These are phyloP conservation scores for Simmondsia chinensis DNA, from an alignment of 148 eudicot species.

Conservation along the genomic window DNA sequence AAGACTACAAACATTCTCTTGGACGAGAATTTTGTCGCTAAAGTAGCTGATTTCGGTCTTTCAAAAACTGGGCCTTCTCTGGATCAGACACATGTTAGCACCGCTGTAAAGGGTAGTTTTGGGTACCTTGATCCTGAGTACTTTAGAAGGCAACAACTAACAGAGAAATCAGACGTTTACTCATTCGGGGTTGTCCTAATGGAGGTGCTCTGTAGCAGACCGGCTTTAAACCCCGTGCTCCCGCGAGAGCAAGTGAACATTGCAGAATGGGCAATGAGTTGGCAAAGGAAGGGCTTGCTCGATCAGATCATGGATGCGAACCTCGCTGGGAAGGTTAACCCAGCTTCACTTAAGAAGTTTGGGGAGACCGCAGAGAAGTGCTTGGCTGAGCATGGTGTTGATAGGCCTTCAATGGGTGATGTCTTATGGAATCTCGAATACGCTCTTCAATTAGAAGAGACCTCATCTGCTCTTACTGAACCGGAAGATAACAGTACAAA, in stretches of 20 bases:
- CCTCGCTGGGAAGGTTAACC: constrained; percentile 61
- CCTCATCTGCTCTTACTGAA: constrained; percentile 67
- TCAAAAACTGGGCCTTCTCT: constrained; percentile 86
- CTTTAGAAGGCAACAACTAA: constrained; percentile 87
- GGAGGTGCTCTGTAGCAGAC: constrained; percentile 94
- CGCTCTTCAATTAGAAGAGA: constrained; percentile 90
- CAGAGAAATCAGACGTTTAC: constrained; percentile 93
- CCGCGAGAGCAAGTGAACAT: constrained; percentile 94
- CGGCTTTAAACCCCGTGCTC: constrained; percentile 91
- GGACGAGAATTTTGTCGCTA: constrained; percentile 85
- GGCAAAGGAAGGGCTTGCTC: constrained; percentile 98
- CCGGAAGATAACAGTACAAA: constrained; percentile 93
- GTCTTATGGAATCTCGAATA: constrained; percentile 92
- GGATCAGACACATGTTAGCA: constrained; percentile 96
- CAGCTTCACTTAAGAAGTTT: constrained; percentile 73
- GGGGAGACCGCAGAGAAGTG: constrained; percentile 97
- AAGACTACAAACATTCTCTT: constrained; percentile 95
- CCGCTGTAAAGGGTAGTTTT: constrained; percentile 95
- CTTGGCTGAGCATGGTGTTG: constrained; percentile 85
- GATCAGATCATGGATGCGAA: constrained; percentile 80
- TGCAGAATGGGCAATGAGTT: constrained; percentile 96
- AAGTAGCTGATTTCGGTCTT: constrained; percentile 96
- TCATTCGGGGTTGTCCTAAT: constrained; percentile 92
- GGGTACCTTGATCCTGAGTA: constrained; percentile 97
- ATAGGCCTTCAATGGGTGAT: constrained; percentile 97